A percentile compares a stretch with the other conserved stretches of the same genome.
Evolutionary conservation across 202 grass and related monocot species (phyloP).

Genomic region (Eragrostis tef): DNA sequence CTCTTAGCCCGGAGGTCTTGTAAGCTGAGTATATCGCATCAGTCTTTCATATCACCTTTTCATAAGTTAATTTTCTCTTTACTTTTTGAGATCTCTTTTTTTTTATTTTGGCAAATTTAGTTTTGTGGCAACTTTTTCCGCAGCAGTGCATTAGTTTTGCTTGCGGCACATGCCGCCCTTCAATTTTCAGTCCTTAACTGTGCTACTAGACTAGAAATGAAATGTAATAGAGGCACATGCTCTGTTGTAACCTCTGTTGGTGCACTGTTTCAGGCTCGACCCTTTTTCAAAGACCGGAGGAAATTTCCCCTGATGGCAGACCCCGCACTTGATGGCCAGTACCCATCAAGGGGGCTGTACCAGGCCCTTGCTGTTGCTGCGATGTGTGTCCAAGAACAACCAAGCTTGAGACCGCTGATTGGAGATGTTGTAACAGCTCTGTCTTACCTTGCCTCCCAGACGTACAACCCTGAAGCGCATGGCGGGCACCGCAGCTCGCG

Average conservation of each 20-base stretch:
- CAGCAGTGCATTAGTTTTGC: not conserved
- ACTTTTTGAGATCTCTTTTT: no score
- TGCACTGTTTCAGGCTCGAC: conserved; percentile 56
- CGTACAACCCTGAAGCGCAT: conserved; percentile 50
- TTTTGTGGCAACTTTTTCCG: not conserved
- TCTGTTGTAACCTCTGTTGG: conserved; percentile 13
- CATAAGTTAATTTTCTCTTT: no score
- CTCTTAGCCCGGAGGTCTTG: conserved; percentile 23
- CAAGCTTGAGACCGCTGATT: conserved; percentile 68
- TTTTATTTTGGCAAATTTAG: conserved; percentile 6
- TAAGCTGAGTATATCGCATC: conserved; percentile 34
- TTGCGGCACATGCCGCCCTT: not conserved
- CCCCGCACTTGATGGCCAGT: conserved; percentile 64
- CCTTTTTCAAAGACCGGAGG: conserved; percentile 81
- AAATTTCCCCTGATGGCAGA: conserved; percentile 81
- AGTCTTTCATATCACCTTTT: conserved; percentile 28
- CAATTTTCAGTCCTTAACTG: not conserved
- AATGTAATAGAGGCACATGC: not conserved
- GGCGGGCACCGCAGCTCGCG: conserved; percentile 21
- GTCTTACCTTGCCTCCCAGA: conserved; percentile 70
- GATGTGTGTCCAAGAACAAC: conserved; percentile 86
- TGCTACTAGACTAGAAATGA: not conserved
- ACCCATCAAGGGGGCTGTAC: conserved; percentile 67
- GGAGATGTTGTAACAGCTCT: conserved; percentile 79
- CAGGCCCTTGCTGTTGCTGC: conserved; percentile 77